Conservation (phyloP, 495 filamentous ascomycete genomes). For the Staphylotrichum longicolle region DNA sequence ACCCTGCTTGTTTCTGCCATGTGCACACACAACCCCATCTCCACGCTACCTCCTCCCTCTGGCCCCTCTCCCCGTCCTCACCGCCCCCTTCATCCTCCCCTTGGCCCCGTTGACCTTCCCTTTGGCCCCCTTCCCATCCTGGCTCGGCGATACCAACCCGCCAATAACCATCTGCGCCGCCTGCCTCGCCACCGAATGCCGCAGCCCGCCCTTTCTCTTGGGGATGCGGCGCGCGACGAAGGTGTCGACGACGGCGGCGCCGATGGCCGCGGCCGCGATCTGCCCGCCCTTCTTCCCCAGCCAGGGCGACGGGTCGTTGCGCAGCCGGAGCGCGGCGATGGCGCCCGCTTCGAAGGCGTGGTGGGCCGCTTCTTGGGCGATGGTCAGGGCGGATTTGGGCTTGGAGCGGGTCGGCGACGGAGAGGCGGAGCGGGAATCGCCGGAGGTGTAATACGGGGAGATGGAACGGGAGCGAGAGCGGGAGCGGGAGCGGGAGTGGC, state of each 20-base stretch:
- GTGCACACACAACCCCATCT: too few species aligned
- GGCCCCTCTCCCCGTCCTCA: constrained; percentile 3
- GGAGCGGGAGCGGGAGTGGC: background rate
- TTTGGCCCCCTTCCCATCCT: constrained; percentile 2
- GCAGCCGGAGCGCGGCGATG: constrained; percentile 30
- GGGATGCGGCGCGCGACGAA: constrained; percentile 29
- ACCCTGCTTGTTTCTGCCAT: too few species aligned
- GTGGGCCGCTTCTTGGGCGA: constrained; percentile 17
- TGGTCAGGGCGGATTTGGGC: background rate
- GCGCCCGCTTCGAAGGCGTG: constrained; percentile 32
- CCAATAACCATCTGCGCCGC: constrained; percentile 28
- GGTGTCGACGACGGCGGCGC: constrained; percentile 34
- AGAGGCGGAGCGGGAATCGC: too few species aligned
- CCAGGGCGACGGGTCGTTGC: constrained; percentile 29
- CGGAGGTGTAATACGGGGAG: too few species aligned
- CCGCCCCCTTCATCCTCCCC: constrained; percentile 2
- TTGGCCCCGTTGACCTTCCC: background rate
- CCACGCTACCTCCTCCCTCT: too few species aligned
- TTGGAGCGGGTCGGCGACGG: too few species aligned
- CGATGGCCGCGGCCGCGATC: constrained; percentile 31
- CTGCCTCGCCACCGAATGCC: constrained; percentile 30
- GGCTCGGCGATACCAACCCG: constrained; percentile 21
- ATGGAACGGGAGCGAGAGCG: too few species aligned
- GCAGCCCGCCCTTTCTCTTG: constrained; percentile 31
- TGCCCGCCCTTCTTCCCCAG: constrained; percentile 32